Conservation (phyloP, 2,329 filamentous ascomycete species). For the Ophiostoma ulmi region DNA sequence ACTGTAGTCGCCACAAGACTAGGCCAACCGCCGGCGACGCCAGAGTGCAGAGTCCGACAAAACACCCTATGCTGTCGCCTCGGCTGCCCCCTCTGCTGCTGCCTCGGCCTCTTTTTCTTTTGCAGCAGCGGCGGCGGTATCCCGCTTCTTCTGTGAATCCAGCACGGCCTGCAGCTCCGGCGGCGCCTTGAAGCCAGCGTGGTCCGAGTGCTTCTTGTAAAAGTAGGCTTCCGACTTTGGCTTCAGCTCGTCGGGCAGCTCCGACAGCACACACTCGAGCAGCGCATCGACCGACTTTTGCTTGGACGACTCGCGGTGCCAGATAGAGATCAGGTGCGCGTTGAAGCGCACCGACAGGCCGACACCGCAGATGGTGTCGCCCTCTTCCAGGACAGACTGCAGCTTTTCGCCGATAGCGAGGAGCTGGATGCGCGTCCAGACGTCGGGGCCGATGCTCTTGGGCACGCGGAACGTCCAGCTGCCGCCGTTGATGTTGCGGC, state of each 20-base stretch:
- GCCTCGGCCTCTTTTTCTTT: neutral
- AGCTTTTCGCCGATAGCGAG: constrained; percentile 79
- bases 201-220: constrained; percentile 87
- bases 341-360: constrained; percentile 85
- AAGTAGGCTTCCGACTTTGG: constrained; percentile 69
- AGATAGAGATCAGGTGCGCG: constrained; percentile 80
- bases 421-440: constrained; percentile 77
- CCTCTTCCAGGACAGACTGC: constrained; percentile 65
- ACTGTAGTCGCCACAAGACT: neutral
- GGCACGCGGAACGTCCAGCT: constrained; percentile 89
- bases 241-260: constrained; percentile 65
- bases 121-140: constrained; percentile 32
- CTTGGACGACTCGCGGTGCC: constrained; percentile 85
- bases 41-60: neutral
- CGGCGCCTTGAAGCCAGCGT: constrained; percentile 70
- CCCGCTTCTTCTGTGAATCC: constrained; percentile 51
- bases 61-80: neutral
- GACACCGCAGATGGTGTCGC: constrained; percentile 83
- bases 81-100: neutral
- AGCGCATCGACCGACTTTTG: constrained; percentile 72
- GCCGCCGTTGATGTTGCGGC: constrained; percentile 77
- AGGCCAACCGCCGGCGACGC: neutral
- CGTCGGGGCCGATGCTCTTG: constrained; percentile 65
- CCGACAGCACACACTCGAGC: constrained; percentile 65
- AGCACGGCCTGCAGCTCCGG: constrained; percentile 54